Percentiles rank a stretch among this genome's conserved stretches.
Conservation (phyloP, 2,329 filamentous ascomycete genomes). For the Stachybotrys echinatus region DNA sequence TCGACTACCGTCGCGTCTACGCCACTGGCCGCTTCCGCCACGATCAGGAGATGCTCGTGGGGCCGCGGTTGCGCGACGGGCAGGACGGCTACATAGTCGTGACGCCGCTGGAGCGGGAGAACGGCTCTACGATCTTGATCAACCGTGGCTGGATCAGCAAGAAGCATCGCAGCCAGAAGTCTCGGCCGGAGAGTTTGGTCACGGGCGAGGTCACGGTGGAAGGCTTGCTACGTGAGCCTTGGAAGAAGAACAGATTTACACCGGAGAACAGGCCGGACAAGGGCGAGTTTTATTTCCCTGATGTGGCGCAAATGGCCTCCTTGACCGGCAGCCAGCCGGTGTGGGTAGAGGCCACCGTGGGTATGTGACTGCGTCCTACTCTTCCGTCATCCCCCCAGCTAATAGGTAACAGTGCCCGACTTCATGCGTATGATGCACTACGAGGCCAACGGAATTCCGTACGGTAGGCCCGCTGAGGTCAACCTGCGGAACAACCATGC, state of each 20-base stretch:
- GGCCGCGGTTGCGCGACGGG: conserved; percentile 82
- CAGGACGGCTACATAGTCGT: conserved; percentile 88
- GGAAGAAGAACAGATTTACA: conserved; percentile 98
- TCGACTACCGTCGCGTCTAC: conserved; percentile 83
- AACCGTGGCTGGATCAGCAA: conserved; percentile 91
- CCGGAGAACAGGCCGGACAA: conserved; percentile 81
- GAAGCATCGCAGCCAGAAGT: conserved; percentile 60
- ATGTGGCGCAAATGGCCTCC: conserved; percentile 85
- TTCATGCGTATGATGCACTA: conserved; percentile 71
- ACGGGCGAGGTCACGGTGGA: conserved; percentile 70
- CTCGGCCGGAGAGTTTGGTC: conserved; percentile 62
- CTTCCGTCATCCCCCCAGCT: conserved; percentile 7
- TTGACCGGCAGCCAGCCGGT: conserved; percentile 79
- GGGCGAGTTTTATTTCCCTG: conserved; percentile 90
- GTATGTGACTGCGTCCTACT: conserved; percentile 38
- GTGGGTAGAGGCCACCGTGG: conserved; percentile 95
- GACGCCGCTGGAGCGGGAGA: conserved; percentile 76
- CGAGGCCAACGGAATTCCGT: conserved; percentile 76
- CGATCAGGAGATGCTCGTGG: conserved; percentile 94
- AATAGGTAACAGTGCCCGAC: conserved; percentile 59
- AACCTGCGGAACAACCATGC: conserved; percentile 94
- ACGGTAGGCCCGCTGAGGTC: conserved; percentile 82
- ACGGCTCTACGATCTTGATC: conserved; percentile 70
- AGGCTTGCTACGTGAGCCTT: conserved; percentile 80
- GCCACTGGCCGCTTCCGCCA: conserved; percentile 72